Base-by-base conservation (phyloP, 2,329 filamentous ascomycete species). In the Colletotrichum brevisporum region DNA sequence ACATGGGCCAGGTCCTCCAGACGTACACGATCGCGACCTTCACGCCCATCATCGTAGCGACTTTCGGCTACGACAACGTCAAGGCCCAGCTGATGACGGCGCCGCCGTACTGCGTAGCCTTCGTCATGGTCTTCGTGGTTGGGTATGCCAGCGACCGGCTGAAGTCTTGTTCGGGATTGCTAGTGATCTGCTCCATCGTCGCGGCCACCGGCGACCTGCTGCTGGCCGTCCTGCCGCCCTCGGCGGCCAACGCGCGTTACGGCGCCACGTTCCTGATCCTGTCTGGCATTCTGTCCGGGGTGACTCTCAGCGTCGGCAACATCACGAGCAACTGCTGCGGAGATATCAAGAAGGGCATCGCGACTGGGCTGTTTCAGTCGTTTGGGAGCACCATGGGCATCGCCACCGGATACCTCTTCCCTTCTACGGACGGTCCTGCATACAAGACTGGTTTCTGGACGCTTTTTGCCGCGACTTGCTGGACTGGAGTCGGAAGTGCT, bases 1-100 rank as follows among this genome's bases (percentile, higher is more conserved):
- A 85, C 73, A 85, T 70, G 68, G 45, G 57, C 24, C 64, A 70
- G 21, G 57, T 70, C 3, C 47, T 70, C 3, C 66, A 68, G 41
- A 67, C 63, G 13, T 67, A 67, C 26, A 70, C 73, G 1, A 53
- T 74, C 27, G 67, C 73, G 5, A 72, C 71, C 12, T 74, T 74
- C 27, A 70, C 72, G 6, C 73, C 73, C 0, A 72, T 72, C 18
- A 74, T 74, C 31, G 66, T 74, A 12, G 67, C 71, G 15, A 71
- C 71, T 13, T 71, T 74, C 26, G 73, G 73, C 3, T 74, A 71
- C 50, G 71, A 67, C 18, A 66, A 72, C 24, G 45, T 73, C 41
- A 55, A 53, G 8, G 71, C 72, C 2, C 73, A 74, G 26, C 60
- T 72, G 53, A 70, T 74, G 57, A 72, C 70, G 3, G 72, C 71